Evolutionary conservation across 352 stramenopile species (phyloP).

Genomic region (Phytophthora multivora): DNA sequence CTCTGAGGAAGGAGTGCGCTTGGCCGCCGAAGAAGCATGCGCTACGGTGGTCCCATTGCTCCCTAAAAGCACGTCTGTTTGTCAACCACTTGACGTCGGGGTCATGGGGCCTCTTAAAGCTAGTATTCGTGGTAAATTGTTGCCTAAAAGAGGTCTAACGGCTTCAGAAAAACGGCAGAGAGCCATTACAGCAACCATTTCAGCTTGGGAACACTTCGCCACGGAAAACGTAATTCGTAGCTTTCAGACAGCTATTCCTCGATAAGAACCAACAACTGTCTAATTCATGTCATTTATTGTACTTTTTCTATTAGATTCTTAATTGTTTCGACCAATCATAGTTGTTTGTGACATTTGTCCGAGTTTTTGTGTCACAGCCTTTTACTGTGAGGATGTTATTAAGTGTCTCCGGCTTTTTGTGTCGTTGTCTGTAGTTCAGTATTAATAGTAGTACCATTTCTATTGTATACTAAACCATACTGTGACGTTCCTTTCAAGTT

Average conservation of each 20-base stretch:
- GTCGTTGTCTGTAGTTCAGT: too few relatives aligned
- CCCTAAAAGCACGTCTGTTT: constrained; percentile 17
- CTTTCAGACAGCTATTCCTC: constrained; percentile 9
- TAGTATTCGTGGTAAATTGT: neutral
- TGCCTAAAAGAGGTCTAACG: neutral
- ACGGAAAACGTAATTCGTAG: constrained; percentile 6
- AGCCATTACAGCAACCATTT: constrained; percentile 9
- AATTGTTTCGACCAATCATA: too few relatives aligned
- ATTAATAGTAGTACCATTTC: too few relatives aligned
- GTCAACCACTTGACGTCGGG: constrained; percentile 20
- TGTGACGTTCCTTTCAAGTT: too few relatives aligned
- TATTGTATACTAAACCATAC: too few relatives aligned
- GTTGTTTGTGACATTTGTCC: too few relatives aligned
- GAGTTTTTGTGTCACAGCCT: too few relatives aligned
- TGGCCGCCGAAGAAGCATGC: constrained; percentile 13
- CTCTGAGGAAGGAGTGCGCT: constrained; percentile 17
- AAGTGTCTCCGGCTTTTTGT: too few relatives aligned
- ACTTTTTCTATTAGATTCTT: too few relatives aligned
- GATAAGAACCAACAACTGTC: neutral
- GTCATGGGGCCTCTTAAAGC: constrained; percentile 18
- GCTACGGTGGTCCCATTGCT: constrained; percentile 9
- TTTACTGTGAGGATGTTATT: too few relatives aligned
- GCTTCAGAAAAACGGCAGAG: neutral
- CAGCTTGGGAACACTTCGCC: neutral
- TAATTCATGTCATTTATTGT: too few relatives aligned